A percentile compares a stretch with the other conserved stretches of the same genome.
phyloP scores from a whole-genome alignment of 139 green algal species.

The Volvox africanus region DNA sequence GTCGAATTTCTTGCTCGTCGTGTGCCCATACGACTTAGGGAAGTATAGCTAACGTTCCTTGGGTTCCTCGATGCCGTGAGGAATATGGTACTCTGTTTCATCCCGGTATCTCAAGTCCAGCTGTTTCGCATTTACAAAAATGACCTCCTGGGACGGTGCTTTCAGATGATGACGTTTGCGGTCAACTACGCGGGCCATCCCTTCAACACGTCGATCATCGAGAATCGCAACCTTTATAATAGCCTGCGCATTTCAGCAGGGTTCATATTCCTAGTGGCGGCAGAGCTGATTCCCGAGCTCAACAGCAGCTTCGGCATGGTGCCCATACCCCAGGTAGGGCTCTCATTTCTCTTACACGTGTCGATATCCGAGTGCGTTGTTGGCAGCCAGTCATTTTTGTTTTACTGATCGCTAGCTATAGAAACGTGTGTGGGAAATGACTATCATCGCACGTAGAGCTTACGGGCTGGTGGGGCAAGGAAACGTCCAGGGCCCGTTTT shows the following conservation, averaged over 20 bases:
- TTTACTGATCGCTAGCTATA: neutral
- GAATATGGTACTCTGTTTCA: no score
- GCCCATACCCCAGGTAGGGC: constrained; percentile 14
- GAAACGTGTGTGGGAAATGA: neutral
- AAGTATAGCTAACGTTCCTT: no score
- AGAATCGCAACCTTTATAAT: constrained; percentile 81
- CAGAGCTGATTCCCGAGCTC: constrained; percentile 59
- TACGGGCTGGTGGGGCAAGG: neutral
- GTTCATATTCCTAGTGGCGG: constrained; percentile 65
- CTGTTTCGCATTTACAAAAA: no score
- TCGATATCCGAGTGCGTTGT: no score
- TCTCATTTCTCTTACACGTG: no score
- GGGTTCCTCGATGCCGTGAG: no score
- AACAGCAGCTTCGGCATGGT: constrained; percentile 51
- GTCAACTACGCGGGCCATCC: constrained; percentile 97
- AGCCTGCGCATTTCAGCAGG: constrained; percentile 55
- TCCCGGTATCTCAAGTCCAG: no score
- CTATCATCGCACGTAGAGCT: neutral
- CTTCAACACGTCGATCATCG: constrained; percentile 88
- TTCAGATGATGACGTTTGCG: constrained; percentile 90
- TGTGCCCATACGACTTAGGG: no score
- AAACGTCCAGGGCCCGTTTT: no score
- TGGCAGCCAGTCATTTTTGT: no score
- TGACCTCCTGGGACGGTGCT: no score
- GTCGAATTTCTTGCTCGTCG: no score